Percentiles rank a stretch among this genome's conserved stretches.
These are phyloP conservation scores for Plasmodium reichenowi DNA, from an alignment of 169 alveolate species.

Conservation along the genomic window DNA sequence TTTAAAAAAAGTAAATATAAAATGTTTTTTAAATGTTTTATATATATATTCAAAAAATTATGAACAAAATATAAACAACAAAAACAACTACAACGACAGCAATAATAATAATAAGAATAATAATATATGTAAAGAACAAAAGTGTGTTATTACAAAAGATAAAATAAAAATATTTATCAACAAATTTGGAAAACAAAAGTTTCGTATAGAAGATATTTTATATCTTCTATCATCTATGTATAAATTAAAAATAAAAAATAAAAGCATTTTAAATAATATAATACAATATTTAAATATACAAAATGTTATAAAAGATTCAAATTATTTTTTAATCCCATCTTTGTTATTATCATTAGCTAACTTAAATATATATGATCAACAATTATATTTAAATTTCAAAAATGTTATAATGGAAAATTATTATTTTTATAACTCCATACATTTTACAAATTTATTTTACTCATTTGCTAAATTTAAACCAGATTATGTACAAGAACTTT, in stretches of 20 bases:
- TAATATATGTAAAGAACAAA: not conserved
- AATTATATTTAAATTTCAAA: constrained; percentile 32
- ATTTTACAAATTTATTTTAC: constrained; percentile 49
- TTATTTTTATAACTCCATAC: constrained; percentile 53
- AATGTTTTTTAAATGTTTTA: constrained; percentile 22
- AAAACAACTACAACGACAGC: not conserved
- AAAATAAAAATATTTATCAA: constrained; percentile 13
- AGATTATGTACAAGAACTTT: constrained; percentile 23
- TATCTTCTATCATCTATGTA: constrained; percentile 31
- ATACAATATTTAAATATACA: constrained; percentile 33
- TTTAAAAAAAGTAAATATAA: constrained; percentile 19
- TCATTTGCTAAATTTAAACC: constrained; percentile 57
- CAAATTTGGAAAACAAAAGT: constrained; percentile 9
- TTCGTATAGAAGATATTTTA: constrained; percentile 34
- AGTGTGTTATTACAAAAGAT: not conserved
- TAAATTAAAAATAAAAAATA: constrained; percentile 34
- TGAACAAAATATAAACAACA: not conserved
- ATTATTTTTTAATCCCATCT: constrained; percentile 49
- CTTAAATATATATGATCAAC: constrained; percentile 42
- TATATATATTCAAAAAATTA: constrained; percentile 22
- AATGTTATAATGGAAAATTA: constrained; percentile 43
- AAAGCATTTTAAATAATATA: constrained; percentile 6
- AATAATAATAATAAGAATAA: not conserved
- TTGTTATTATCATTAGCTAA: constrained; percentile 32
- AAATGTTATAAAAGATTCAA: constrained; percentile 7